Evolutionary conservation across 331 rosid species (phyloP).

Genomic region (Spiraea crenata): DNA sequence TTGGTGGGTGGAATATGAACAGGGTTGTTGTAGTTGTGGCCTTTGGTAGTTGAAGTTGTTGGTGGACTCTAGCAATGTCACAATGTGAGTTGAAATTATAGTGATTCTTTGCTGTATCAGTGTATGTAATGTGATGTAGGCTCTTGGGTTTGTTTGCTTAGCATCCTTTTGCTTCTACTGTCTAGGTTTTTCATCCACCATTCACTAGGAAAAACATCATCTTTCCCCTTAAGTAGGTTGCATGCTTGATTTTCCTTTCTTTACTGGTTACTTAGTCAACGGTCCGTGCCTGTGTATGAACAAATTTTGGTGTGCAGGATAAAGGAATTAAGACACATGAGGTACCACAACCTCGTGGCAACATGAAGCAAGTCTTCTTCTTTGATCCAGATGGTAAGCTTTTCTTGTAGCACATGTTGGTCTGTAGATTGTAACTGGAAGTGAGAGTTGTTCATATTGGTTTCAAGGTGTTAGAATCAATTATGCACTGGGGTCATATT

Average conservation of each 20-base stretch:
- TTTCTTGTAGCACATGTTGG: background rate
- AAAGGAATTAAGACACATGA: conserved; percentile 64
- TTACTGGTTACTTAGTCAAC: too few species aligned
- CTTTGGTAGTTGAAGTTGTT: background rate
- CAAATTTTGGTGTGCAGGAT: conserved; percentile 48
- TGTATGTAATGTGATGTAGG: background rate
- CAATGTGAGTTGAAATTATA: background rate
- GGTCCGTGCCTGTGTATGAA: background rate
- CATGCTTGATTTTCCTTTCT: background rate
- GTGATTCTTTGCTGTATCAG: background rate
- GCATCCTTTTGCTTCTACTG: background rate
- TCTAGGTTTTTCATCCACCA: background rate
- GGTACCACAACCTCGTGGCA: conserved; percentile 57
- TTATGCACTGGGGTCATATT: background rate
- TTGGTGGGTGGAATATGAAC: background rate
- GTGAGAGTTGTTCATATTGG: background rate
- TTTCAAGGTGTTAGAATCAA: background rate
- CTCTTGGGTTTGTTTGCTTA: background rate
- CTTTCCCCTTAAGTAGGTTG: background rate
- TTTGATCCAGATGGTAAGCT: conserved; percentile 87
- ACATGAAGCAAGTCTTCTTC: conserved; percentile 75
- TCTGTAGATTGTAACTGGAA: background rate
- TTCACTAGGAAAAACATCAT: background rate
- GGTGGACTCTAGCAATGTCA: too few species aligned
- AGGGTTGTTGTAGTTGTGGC: background rate